phyloP scores from a whole-genome alignment of 345 rosid genomes.

The Aquilaria malaccensis region DNA sequence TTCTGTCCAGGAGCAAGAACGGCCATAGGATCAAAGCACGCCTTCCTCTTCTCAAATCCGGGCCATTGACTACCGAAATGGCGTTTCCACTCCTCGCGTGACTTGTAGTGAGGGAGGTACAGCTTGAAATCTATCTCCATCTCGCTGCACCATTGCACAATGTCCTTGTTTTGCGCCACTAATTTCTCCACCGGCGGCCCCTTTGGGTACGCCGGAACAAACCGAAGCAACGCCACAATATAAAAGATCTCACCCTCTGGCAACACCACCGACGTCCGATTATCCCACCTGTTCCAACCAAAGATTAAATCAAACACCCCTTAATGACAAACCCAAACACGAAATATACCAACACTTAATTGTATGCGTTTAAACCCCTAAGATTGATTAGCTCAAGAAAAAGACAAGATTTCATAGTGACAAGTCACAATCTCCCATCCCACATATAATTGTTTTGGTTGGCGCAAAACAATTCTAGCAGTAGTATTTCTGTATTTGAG shows the following conservation, averaged over 20 bases:
- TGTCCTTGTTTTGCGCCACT: slow-evolving; percentile 62
- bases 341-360: not conserved
- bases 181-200: slow-evolving; percentile 33
- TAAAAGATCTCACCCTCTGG: slow-evolving; percentile 87
- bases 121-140: slow-evolving; percentile 65
- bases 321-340: not conserved
- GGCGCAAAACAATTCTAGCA: slow-evolving; percentile 4
- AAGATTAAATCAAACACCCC: too few relatives aligned
- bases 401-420: slow-evolving; percentile 3
- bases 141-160: slow-evolving; percentile 42
- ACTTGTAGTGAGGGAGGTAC: slow-evolving; percentile 81
- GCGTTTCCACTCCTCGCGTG: slow-evolving; percentile 64
- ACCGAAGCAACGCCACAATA: slow-evolving; percentile 79
- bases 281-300: slow-evolving; percentile 52
- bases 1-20: slow-evolving; percentile 92
- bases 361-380: not conserved
- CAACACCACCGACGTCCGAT: slow-evolving; percentile 49
- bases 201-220: slow-evolving; percentile 15
- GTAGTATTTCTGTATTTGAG: not conserved
- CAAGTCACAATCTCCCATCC: slow-evolving; percentile 8
- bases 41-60: slow-evolving; percentile 58
- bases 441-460: slow-evolving; percentile 3
- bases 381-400: not conserved
- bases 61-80: slow-evolving; percentile 84
- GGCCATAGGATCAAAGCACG: slow-evolving; percentile 70